Evolutionary conservation across 2,329 filamentous ascomycete species (phyloP).

Genomic region (Bretziella fagacearum): DNA sequence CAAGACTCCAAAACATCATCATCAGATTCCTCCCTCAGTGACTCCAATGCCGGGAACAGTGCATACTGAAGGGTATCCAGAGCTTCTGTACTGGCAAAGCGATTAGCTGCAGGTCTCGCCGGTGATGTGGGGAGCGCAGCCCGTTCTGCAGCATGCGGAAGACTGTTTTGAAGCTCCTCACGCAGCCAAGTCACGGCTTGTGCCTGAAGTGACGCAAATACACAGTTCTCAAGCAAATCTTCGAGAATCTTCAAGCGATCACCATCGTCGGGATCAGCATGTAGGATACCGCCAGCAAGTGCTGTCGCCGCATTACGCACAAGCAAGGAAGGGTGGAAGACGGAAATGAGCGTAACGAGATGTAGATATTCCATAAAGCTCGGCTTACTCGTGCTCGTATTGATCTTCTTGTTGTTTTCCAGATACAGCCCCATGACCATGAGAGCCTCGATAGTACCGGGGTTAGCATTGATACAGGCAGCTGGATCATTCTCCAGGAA

Average conservation of each 20-base stretch:
- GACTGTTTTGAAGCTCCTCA: slow-evolving; percentile 37
- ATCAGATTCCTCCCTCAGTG: slow-evolving; percentile 24
- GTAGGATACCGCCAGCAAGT: slow-evolving; percentile 37
- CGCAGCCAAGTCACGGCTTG: slow-evolving; percentile 47
- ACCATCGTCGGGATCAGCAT: slow-evolving; percentile 41
- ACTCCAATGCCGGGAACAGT: slow-evolving; percentile 40
- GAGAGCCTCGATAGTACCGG: slow-evolving; percentile 41
- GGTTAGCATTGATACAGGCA: slow-evolving; percentile 30
- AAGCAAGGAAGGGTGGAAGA: slow-evolving; percentile 38
- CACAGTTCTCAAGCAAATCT: slow-evolving; percentile 48
- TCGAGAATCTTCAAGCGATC: slow-evolving; percentile 44
- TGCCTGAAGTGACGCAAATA: slow-evolving; percentile 44
- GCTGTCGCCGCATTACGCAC: slow-evolving; percentile 38
- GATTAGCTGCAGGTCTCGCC: slow-evolving; percentile 16
- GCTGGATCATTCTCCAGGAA: slow-evolving; percentile 37
- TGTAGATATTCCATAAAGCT: slow-evolving; percentile 46
- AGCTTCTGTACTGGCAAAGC: slow-evolving; percentile 37
- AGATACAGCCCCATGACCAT: slow-evolving; percentile 44
- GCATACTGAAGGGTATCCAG: slow-evolving; percentile 44
- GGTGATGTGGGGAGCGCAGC: slow-evolving; percentile 21
- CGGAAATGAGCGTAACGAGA: slow-evolving; percentile 36
- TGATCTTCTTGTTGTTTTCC: slow-evolving; percentile 31
- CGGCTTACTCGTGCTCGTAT: slow-evolving; percentile 21
- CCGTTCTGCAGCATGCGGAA: slow-evolving; percentile 10
- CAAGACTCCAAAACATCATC: slow-evolving; percentile 35